Evolutionary conservation across 2,329 filamentous ascomycete genomes (phyloP), one percentile per base, ranked within the genome.

Genomic region (Xylaria sp.): DNA sequence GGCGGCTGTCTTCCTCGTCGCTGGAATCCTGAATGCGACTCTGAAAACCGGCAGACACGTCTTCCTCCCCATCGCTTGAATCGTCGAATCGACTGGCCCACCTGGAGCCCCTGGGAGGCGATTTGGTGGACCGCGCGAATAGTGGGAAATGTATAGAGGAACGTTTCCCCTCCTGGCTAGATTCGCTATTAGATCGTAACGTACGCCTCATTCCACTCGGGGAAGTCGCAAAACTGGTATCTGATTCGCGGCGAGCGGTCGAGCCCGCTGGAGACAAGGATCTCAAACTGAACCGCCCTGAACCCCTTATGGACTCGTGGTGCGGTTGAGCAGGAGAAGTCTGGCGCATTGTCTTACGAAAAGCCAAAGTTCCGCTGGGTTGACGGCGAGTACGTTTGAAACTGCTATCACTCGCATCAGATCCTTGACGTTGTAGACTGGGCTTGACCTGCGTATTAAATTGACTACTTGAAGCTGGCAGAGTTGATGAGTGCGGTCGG

Each of bases 351-450:
- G 92, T 93, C 60, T 84, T 86, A 66, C 90, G 90, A 84, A 97
- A 93, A 0, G 83, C 86, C 62, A 89, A 86, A 0, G 84, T 84
- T 51, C 84, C 80, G 48, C 80, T 80, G 6, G 79, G 77, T 60
- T 81, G 77, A 44, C 85, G 81, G 69, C 87, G 86, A 51, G 83
- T 80, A 33, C 93, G 90, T 76, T 88, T 91, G 82, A 97, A 97
- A 77, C 93, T 97, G 80, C 92, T 97, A 53, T 93, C 90, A 74
- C 91, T 93, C 33, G 87, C 90, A 72, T 89, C 88, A 0, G 90
- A 92, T 20, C 82, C 84, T 10, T 83, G 86, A 1, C 90, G 86
- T 66, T 82, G 81, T 9, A 88, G 79, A 5, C 75, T 73, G 13
- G 83, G 75, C 51, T 71, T 70, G 13, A 46, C 38, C 26, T 66